Base-by-base conservation (phyloP, 78 protist species). In the Dictyostelium capitatum region DNA sequence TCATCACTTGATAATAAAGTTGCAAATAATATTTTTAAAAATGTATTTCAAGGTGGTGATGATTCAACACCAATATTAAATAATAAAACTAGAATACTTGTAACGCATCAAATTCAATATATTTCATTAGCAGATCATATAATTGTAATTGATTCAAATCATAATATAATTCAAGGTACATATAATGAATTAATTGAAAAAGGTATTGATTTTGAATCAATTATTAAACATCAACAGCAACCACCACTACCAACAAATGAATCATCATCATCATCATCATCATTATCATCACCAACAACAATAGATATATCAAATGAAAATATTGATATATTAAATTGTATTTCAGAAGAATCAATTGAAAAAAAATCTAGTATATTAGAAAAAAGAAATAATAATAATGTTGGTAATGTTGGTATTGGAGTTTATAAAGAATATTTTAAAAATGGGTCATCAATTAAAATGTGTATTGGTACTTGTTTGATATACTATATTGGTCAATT, bases 1-100 rank as follows among this genome's bases (percentile, higher is more conserved):
- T 43, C 84, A 3, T 98, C 99, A 0, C 98, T 98, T 19, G 99
- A 98, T 91, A 80, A 95, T 4, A 97, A 95, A 56, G 98, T 94
- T 56, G 98, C 94, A 57, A 84, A 19, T 81, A 89, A 94, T 70
- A 51, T 97, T 12, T 96, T 97, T 53, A 56, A 79, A 11, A n/a
- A 80, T 4, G 64, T 78, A 28, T 70, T 97, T n/a, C 74, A 59
- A 62, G 92, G 92, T 48, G n/a, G n/a, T n/a, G n/a, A n/a, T n/a
- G n/a, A n/a, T 1, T 37, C 43, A 37, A 3, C 43, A 37, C 2
- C 43, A 37, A 73, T 83, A 82, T 5, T 28, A 23, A 0, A 25
- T 12, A 93, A 59, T 53, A 92, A 83, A 74, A 95, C 97, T 5
- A 79, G 96, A 23, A 41, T 96, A 17, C 23, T 97, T 11, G 97